These are phyloP conservation scores for Oenanthe javanica DNA, from an alignment of 140 eudicot species.

Conservation along the genomic window DNA sequence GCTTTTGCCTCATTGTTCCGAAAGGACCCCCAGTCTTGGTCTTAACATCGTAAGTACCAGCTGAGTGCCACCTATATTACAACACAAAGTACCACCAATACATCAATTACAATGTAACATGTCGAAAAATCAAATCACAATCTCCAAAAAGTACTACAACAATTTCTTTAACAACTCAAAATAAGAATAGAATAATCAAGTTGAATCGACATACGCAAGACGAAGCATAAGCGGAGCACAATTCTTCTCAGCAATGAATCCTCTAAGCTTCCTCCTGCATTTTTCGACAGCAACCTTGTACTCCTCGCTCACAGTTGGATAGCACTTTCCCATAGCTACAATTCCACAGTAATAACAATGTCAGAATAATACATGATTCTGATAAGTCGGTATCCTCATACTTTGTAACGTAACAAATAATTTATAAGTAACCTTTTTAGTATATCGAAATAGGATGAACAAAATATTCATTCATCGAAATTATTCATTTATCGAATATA, in stretches of 20 bases:
- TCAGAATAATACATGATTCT: too few relatives aligned
- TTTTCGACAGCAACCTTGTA: conserved; percentile 58
- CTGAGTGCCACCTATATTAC: conserved; percentile 69
- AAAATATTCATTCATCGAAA: too few relatives aligned
- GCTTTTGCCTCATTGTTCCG: conserved; percentile 77
- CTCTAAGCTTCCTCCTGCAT: conserved; percentile 53
- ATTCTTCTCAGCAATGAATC: conserved; percentile 59
- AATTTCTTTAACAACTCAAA: not conserved
- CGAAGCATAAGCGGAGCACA: conserved; percentile 88
- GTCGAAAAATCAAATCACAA: not conserved
- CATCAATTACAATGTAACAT: not conserved
- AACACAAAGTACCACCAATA: not conserved
- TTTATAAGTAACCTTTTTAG: too few relatives aligned
- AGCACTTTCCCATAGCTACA: conserved; percentile 61
- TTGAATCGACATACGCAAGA: conserved; percentile 41
- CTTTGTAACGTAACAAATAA: too few relatives aligned
- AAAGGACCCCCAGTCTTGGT: conserved; percentile 92
- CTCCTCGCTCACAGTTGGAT: conserved; percentile 68
- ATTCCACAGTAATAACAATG: too few relatives aligned
- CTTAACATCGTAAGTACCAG: conserved; percentile 65
- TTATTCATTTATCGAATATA: too few relatives aligned
- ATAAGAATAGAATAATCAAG: not conserved
- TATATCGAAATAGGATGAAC: too few relatives aligned
- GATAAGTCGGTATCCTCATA: too few relatives aligned
- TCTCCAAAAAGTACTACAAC: not conserved